Evolutionary conservation across 2,329 filamentous ascomycete species (phyloP), one percentile per base, ranked within the genome.

Genomic region (Aspergillus udagawae): DNA sequence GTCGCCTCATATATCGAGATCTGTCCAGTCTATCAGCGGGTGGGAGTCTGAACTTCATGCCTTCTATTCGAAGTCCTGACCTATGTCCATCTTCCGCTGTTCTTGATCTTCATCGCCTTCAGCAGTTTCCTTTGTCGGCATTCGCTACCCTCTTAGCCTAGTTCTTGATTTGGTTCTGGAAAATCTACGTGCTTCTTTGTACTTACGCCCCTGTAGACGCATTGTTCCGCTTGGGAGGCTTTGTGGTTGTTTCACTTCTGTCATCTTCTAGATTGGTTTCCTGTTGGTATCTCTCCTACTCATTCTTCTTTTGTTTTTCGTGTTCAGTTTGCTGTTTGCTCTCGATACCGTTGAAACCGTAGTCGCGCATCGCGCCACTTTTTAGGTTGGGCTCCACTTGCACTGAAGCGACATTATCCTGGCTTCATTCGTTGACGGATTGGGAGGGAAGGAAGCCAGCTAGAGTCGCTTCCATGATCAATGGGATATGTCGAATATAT

Each of bases 401-500:
- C 51, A 55, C 41, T 54, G 28, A 45, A 45, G 55, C 44, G 55
- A 57, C 47, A 53, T 32, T 23, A 57, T 51, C 32, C 32, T 52
- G 48, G n/a, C 38, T 50, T 51, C 44, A 32, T 52, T 45, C 60
- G 38, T 50, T 44, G 49, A 41, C 51, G 57, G 50, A 29, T 50
- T 51, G 55, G 45, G 53, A 51, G 44, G 45, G 48, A 51, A 57
- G 54, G 50, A 53, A 56, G 52, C 57, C 49, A 49, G 57, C 25
- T 57, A 50, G 54, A 56, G 58, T 63, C 56, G 66, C 61, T 66
- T 70, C 67, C 67, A 75, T 75, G 73, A 66, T 67, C 60, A 57
- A 52, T 65, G 67, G 74, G 73, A 75, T 66, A 77, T 77, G 75
- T 77, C 75, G 70, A 73, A 70, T 70, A 68, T 64, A 73, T 62